Conservation (phyloP, 352 stramenopile genomes). For the Aphanomyces euteiches region DNA sequence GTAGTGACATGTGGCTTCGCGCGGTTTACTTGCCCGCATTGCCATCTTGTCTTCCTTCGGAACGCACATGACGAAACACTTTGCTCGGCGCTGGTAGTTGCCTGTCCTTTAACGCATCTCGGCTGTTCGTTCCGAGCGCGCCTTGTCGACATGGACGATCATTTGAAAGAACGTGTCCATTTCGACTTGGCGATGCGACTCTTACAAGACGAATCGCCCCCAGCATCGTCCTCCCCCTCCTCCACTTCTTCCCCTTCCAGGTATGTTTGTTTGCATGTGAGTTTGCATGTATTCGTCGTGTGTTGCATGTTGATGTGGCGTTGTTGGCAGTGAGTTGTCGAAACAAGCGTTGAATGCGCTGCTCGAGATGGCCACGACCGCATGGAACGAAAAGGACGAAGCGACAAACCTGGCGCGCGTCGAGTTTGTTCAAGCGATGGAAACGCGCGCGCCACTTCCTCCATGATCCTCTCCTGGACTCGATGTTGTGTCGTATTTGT, state of each 20-base stretch:
- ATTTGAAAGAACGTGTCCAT: conserved; percentile 8
- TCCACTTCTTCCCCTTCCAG: neutral
- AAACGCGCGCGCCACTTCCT: neutral
- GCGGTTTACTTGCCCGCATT: conserved; percentile 17
- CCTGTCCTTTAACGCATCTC: neutral
- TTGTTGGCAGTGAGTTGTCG: neutral
- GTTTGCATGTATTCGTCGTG: neutral
- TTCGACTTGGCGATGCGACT: conserved; percentile 3
- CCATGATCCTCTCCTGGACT: neutral
- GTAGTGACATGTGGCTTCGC: conserved; percentile 17
- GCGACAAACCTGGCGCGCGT: neutral
- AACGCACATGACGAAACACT: conserved; percentile 6
- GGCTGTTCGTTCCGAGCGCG: conserved; percentile 11
- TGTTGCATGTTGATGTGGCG: conserved; percentile 8
- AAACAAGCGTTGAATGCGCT: conserved; percentile 10
- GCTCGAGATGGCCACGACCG: neutral
- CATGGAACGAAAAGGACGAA: conserved; percentile 8
- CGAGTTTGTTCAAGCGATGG: neutral
- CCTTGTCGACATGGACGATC: neutral
- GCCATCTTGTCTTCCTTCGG: neutral
- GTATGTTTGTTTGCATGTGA: too few relatives aligned
- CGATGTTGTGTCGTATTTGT: too few relatives aligned
- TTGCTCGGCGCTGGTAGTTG: neutral
- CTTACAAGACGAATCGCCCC: neutral
- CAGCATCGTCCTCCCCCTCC: neutral